phyloP scores from a whole-genome alignment of 495 filamentous ascomycete species.

The Penicillium paradoxum region DNA sequence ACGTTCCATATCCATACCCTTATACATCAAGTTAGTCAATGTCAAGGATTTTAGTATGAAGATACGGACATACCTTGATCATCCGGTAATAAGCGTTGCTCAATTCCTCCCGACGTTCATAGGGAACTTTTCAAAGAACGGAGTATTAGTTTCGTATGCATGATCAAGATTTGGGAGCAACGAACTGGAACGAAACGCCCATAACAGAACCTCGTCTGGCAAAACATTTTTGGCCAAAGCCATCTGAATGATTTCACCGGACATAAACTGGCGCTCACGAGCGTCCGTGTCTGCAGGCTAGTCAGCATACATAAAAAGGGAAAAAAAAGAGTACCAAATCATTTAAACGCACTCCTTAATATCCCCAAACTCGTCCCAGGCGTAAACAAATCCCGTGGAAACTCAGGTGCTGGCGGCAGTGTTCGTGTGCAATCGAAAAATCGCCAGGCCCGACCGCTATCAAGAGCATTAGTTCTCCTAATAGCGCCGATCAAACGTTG shows the following conservation, averaged over 20 bases:
- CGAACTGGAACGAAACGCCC: conserved; percentile 65
- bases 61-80: conserved; percentile 36
- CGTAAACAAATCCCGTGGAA: conserved; percentile 29
- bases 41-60: background rate
- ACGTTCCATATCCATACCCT: conserved; percentile 20
- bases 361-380: conserved; percentile 23
- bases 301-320: conserved; percentile 5
- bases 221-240: conserved; percentile 51
- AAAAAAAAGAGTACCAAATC: background rate
- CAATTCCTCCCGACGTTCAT: conserved; percentile 56
- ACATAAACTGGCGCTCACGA: conserved; percentile 60
- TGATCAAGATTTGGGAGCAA: background rate
- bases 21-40: background rate
- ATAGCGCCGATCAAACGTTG: conserved; percentile 64
- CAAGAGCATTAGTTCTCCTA: conserved; percentile 66
- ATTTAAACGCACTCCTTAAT: conserved; percentile 32
- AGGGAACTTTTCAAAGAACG: conserved; percentile 37
- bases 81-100: conserved; percentile 59
- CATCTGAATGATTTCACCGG: conserved; percentile 50
- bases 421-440: conserved; percentile 52
- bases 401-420: conserved; percentile 31
- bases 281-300: conserved; percentile 35
- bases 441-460: conserved; percentile 55
- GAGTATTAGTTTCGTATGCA: conserved; percentile 10
- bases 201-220: conserved; percentile 66